A percentile compares a stretch with the other conserved stretches of the same genome.
phyloP scores from a whole-genome alignment of 1,284 basidiomycete genomes.

The Cystobasidium pallidum region DNA sequence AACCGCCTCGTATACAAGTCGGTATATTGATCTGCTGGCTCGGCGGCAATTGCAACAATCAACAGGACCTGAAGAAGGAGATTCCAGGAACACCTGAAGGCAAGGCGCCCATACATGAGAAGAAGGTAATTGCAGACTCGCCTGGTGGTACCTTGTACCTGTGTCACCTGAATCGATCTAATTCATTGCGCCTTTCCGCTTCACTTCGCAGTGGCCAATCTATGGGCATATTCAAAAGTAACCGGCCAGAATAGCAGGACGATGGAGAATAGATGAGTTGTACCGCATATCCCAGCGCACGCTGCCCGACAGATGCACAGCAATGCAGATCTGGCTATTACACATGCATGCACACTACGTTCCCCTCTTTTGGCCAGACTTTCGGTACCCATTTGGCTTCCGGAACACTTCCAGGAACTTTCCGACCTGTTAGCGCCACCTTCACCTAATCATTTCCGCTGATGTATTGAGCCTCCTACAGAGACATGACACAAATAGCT shows the following conservation, averaged over 20 bases:
- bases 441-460: not conserved
- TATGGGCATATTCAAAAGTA: conserved; percentile 53
- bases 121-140: conserved; percentile 72
- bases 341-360: not conserved
- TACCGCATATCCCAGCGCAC: conserved; percentile 1
- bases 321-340: not conserved
- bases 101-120: conserved; percentile 85
- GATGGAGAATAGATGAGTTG: conserved; percentile 1
- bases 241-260: not conserved
- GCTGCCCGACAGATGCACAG: not conserved
- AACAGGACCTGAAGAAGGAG: conserved; percentile 85
- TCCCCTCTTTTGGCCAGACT: not conserved
- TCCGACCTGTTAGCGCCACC: not conserved
- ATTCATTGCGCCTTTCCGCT: not conserved
- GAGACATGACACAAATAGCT: too few relatives aligned
- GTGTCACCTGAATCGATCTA: conserved; percentile 10
- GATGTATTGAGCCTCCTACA: not conserved
- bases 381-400: not conserved
- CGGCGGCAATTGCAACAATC: too few relatives aligned
- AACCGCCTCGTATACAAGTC: not conserved
- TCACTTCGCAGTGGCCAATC: conserved; percentile 46
- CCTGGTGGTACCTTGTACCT: not conserved
- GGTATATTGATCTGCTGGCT: not conserved
- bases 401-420: not conserved
- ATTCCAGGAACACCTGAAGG: conserved; percentile 89